phyloP scores from a whole-genome alignment of 2,329 filamentous ascomycete species.

The Didymella pinodella region DNA sequence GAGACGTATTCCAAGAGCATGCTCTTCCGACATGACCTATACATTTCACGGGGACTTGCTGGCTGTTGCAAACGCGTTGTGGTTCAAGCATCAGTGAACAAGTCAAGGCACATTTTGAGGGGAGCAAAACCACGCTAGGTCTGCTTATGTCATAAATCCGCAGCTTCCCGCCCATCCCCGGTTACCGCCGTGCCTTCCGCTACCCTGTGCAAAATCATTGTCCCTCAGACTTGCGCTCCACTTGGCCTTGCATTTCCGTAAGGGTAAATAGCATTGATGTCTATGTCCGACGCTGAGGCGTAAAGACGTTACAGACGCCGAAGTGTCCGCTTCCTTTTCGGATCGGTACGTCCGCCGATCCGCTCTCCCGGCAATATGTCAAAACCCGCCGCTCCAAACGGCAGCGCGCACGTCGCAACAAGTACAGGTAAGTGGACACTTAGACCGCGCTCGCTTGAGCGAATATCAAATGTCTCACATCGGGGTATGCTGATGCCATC shows the following conservation, averaged over 20 bases:
- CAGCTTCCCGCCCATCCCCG: neutral
- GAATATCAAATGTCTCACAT: no score
- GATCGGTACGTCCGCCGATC: neutral
- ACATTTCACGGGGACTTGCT: no score
- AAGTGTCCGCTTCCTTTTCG: neutral
- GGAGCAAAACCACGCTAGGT: neutral
- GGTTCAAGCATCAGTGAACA: no score
- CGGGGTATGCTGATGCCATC: neutral
- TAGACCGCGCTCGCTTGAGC: neutral
- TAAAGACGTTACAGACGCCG: neutral
- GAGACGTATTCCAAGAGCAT: no score
- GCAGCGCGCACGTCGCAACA: neutral
- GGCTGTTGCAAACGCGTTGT: no score
- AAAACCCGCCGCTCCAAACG: neutral
- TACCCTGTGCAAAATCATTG: no score
- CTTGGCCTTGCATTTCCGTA: no score
- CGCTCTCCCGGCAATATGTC: conserved; percentile 1
- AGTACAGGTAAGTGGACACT: neutral
- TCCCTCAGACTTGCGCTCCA: no score
- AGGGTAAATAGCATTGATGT: no score
- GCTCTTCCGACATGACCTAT: no score
- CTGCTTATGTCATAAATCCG: conserved; percentile 9
- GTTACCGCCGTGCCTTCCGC: neutral
- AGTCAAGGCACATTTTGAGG: no score
- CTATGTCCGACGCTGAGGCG: neutral